Evolutionary conservation across 2,329 filamentous ascomycete genomes (phyloP), one percentile per base, ranked within the genome.

Genomic region (Apiospora koreana): DNA sequence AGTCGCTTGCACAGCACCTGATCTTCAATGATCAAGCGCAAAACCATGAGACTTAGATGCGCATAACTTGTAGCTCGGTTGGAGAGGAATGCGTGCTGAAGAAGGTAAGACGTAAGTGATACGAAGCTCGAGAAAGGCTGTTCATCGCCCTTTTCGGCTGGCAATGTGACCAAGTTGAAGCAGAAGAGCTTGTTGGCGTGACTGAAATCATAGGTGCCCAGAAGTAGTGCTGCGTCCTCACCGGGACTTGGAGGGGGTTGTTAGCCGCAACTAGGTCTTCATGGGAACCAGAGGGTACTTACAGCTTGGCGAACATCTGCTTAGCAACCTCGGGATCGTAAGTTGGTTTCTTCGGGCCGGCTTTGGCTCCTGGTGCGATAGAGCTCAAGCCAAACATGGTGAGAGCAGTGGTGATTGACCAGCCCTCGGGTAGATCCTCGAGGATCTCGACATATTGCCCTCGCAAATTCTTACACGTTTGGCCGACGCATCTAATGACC

Each of bases 121-220:
- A 98, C 84, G 78, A 95, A 97, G 75, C 89, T 91, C 65, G 92
- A 90, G 73, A 99, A 91, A 0, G 95, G 93, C 1, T 91, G 88
- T 76, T 95, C 91, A 66, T 89, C 86, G 54, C 86, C 88, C 75
- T 91, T 91, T 66, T 91, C 89, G 0, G 90, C 81, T 7, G 87
- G 78, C 31, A 90, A 79, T 2, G 89, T 91, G 68, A 97, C 89
- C 58, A 99, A 83, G 75, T 92, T 95, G 79, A 93, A 92, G 80
- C 94, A 95, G 81, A 99, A 98, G 10, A 98, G 86, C 81, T 98
- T 98, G 84, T 98, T 99, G 43, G 95, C 93, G 78, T 97, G 93
- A 3, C 91, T 91, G 79, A 98, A 98, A 79, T 98, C 96, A 79
- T 98, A 99, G 0, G 94, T 92, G 0, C 94, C 91, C 43, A 99